These are phyloP conservation scores for Eutrema japonicum DNA, from an alignment of 345 rosid genomes.

Conservation along the genomic window DNA sequence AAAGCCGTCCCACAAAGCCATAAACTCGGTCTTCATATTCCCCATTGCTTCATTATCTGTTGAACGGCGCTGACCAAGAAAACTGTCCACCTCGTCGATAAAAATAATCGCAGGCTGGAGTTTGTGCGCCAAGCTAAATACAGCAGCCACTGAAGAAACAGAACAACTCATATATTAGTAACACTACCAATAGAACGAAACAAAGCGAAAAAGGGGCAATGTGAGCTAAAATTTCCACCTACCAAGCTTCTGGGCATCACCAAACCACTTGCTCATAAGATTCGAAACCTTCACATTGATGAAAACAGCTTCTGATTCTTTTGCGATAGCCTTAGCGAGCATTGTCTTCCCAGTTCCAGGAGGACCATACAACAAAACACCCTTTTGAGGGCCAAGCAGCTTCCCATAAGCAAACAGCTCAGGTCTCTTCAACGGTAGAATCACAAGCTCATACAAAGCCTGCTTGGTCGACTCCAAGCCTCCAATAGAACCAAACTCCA, in stretches of 20 bases:
- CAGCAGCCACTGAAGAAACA: conserved; percentile 78
- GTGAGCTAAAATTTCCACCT: conserved; percentile 30
- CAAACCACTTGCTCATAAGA: conserved; percentile 99
- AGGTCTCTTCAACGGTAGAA: conserved; percentile 85
- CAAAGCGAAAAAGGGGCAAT: background rate
- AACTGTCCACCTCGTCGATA: conserved; percentile 95
- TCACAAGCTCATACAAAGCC: conserved; percentile 84
- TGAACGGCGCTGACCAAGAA: conserved; percentile 87
- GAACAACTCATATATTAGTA: conserved; percentile 17
- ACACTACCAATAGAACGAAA: conserved; percentile 3
- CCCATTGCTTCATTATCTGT: conserved; percentile 90
- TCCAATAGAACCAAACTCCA: conserved; percentile 88
- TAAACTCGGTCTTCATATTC: conserved; percentile 97
- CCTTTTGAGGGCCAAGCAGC: conserved; percentile 92
- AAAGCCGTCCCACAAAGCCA: conserved; percentile 99
- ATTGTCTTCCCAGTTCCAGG: conserved; percentile 99
- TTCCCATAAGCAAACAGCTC: conserved; percentile 84
- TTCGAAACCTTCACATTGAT: conserved; percentile 87
- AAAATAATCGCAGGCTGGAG: conserved; percentile 96
- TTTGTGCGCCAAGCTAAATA: conserved; percentile 90
- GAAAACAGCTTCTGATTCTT: conserved; percentile 92
- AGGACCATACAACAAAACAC: conserved; percentile 91
- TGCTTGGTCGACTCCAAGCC: conserved; percentile 80
- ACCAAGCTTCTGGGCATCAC: conserved; percentile 99
- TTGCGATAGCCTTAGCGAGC: conserved; percentile 97